Conservation (phyloP, 1,139 yeast genomes). For the Hyphopichia pseudoburtonii region DNA sequence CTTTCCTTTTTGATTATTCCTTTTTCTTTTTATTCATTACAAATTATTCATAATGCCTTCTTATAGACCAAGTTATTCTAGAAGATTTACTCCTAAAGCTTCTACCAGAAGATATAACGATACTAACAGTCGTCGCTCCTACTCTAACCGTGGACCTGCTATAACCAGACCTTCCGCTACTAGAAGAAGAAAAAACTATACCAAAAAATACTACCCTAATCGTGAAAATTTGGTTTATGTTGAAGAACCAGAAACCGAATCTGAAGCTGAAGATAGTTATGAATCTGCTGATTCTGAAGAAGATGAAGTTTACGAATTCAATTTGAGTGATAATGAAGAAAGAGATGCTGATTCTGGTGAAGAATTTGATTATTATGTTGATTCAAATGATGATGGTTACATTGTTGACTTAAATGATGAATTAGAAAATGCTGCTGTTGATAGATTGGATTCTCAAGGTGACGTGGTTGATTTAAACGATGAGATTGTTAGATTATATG, state of each 20-base stretch:
- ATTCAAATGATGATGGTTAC: constrained; percentile 12
- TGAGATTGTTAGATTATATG: constrained; percentile 41
- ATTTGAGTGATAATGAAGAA: constrained; percentile 19
- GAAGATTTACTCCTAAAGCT: not conserved
- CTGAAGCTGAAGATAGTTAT: constrained; percentile 19
- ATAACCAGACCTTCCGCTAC: constrained; percentile 19
- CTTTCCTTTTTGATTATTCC: too few relatives aligned
- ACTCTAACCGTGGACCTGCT: constrained; percentile 6
- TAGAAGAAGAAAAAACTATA: constrained; percentile 19
- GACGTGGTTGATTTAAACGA: constrained; percentile 40
- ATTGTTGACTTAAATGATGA: constrained; percentile 39
- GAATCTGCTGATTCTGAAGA: constrained; percentile 14
- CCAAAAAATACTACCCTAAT: constrained; percentile 33
- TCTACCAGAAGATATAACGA: not conserved
- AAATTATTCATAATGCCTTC: constrained; percentile 12
- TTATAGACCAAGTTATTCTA: constrained; percentile 10
- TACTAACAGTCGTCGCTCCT: not conserved
- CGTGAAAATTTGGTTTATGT: constrained; percentile 36
- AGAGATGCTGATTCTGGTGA: constrained; percentile 17
- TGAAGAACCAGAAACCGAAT: constrained; percentile 40
- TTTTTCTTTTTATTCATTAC: too few relatives aligned
- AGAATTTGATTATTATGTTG: constrained; percentile 12
- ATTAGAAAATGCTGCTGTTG: constrained; percentile 35
- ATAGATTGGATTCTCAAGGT: constrained; percentile 36
- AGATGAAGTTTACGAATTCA: constrained; percentile 21